phyloP scores from a whole-genome alignment of 2,329 filamentous ascomycete genomes.

The Aspergillus sp. region DNA sequence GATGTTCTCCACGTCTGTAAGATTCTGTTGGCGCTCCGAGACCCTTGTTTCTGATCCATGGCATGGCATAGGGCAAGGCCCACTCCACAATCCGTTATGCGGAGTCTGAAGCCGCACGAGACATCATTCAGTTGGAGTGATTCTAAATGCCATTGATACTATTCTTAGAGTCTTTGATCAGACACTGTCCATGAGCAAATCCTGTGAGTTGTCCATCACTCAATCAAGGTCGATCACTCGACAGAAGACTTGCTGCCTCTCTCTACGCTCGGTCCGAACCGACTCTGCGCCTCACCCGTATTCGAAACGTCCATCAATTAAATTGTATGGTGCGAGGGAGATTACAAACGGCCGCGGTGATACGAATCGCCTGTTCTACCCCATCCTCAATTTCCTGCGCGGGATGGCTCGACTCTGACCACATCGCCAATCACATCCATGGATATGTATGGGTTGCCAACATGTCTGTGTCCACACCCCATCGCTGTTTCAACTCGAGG shows the following conservation, averaged over 20 bases:
- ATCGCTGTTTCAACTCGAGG: conserved; percentile 11
- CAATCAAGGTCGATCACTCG: too few species aligned
- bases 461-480: too few species aligned
- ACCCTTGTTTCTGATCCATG: background rate
- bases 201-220: too few species aligned
- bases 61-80: background rate
- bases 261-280: conserved; percentile 13
- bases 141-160: too few species aligned
- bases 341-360: background rate
- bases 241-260: too few species aligned
- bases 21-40: background rate
- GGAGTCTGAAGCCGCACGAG: conserved; percentile 1
- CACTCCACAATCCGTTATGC: background rate
- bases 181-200: too few species aligned
- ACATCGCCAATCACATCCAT: conserved; percentile 1
- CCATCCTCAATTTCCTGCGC: background rate
- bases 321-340: background rate
- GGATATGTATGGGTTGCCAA: too few species aligned
- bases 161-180: too few species aligned
- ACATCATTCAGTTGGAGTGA: background rate
- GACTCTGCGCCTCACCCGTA: conserved; percentile 11
- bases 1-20: background rate
- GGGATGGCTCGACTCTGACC: background rate
- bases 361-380: background rate
- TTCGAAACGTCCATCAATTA: background rate